Evolutionary conservation across 139 green algal species (phyloP).

Genomic region (Auxenochlorella pyrenoidosa): DNA sequence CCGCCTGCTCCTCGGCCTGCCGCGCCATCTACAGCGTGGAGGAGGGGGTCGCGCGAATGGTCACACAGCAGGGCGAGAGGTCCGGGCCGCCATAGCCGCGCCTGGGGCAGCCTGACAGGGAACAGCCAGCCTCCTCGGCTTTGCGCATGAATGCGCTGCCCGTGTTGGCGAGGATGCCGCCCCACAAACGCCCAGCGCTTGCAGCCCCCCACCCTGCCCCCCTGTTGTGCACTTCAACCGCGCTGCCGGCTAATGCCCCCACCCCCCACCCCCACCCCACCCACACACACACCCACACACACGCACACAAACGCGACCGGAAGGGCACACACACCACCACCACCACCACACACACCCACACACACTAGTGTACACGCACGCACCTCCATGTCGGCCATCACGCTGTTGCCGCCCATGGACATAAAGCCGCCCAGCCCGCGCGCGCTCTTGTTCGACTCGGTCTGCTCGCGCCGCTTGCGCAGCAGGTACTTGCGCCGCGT

Average conservation of each 20-base stretch:
- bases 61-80: background rate
- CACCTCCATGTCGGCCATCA: conserved; percentile 12
- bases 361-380: background rate
- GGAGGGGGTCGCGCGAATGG: background rate
- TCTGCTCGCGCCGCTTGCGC: conserved; percentile 85
- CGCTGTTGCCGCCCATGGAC: conserved; percentile 28
- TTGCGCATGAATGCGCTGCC: no score
- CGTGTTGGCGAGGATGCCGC: no score
- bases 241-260: no score
- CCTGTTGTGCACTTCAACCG: no score
- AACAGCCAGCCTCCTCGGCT: no score
- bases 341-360: background rate
- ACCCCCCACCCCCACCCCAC: background rate
- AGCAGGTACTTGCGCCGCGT: conserved; percentile 89
- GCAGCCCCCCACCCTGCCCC: no score
- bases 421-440: conserved; percentile 37
- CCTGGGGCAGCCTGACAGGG: no score
- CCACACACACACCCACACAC: no score
- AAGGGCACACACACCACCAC: no score
- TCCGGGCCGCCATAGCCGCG: no score
- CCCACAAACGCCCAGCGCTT: no score
- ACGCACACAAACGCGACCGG: no score
- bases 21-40: background rate
- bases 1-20: background rate
- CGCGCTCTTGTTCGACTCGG: conserved; percentile 52